Conservation (phyloP, 2,329 filamentous ascomycete genomes). For the Calycina marina region DNA sequence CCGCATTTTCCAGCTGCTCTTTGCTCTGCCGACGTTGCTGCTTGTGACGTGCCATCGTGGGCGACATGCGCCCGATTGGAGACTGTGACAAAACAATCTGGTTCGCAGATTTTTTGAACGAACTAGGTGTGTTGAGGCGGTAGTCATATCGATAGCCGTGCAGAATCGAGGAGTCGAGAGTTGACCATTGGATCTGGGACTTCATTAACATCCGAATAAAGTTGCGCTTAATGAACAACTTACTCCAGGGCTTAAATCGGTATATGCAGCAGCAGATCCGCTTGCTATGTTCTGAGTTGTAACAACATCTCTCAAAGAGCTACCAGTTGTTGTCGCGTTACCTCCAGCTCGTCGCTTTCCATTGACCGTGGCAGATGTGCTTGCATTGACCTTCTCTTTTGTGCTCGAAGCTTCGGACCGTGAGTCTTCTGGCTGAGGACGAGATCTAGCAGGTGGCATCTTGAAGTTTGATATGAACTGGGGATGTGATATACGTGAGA, state of each 20-base stretch:
- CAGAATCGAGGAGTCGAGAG: constrained; percentile 51
- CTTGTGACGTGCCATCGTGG: constrained; percentile 57
- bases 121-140: constrained; percentile 53
- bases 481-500: too few relatives aligned
- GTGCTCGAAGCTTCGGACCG: constrained; percentile 24
- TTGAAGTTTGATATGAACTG: too few relatives aligned
- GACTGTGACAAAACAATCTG: constrained; percentile 46
- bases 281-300: constrained; percentile 9
- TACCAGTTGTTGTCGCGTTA: constrained; percentile 11
- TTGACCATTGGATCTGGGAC: constrained; percentile 51
- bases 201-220: not conserved
- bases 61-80: constrained; percentile 56
- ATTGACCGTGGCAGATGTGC: constrained; percentile 10
- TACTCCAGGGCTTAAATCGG: constrained; percentile 18
- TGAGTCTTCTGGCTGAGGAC: constrained; percentile 22
- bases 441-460: constrained; percentile 21
- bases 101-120: constrained; percentile 51
- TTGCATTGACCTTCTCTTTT: constrained; percentile 20
- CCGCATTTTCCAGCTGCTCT: constrained; percentile 54
- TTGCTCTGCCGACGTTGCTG: constrained; percentile 53
- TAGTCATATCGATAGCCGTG: constrained; percentile 65
- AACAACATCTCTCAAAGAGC: constrained; percentile 19
- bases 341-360: constrained; percentile 20
- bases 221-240: constrained; percentile 6
- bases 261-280: constrained; percentile 7